Base-by-base conservation (phyloP, 768 basidiomycete genomes). In the Suillus subluteus region DNA sequence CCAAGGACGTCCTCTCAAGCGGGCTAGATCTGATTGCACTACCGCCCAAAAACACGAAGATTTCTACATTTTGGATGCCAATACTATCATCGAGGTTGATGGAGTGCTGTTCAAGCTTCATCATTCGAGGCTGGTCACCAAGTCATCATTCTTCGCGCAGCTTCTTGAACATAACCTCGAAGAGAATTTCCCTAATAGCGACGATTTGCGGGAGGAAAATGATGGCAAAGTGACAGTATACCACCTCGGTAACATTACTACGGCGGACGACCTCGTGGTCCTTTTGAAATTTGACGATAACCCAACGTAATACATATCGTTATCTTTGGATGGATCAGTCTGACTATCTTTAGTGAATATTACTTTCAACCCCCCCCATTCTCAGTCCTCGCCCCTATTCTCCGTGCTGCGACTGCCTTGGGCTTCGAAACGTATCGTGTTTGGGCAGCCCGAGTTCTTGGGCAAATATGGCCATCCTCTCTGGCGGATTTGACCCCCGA, bases 61-160 rank as follows among this genome's bases (percentile, higher is more conserved):
- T 18, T 74, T 79, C 58, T 81, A 81, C 79, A 69, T 76, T 32
- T 71, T 73, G 13, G 80, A 80, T 64, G 81, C 79, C 5, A 75
- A 74, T 18, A 70, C 80, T 9, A 72, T 81, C 44, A 50, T 84
- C 4, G 74, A 79, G 59, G 66, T 79, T 30, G 68, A 74, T 23
- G 68, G 73, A 26, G 74, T 71, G 8, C 71, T 76, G 44, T 82
- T 82, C 69, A 72, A 72, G 23, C 65, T 83, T 23, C 78, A 80
- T 18, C 71, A 76, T 12, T 78, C 77, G 63, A 73, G 71, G 23
- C 76, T 83, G 3, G 66, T 71, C 16, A 69, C 64, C 44, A 67
- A 78, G 12, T 79, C 79, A 3, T 67, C 62, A 21, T 82, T 75
- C 70, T 83, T 84, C 54, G 69, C 72, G 2, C 65, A 70, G 0